Conservation (phyloP, 202 grass and related monocot genomes). For the Brachypodium distachyon region DNA sequence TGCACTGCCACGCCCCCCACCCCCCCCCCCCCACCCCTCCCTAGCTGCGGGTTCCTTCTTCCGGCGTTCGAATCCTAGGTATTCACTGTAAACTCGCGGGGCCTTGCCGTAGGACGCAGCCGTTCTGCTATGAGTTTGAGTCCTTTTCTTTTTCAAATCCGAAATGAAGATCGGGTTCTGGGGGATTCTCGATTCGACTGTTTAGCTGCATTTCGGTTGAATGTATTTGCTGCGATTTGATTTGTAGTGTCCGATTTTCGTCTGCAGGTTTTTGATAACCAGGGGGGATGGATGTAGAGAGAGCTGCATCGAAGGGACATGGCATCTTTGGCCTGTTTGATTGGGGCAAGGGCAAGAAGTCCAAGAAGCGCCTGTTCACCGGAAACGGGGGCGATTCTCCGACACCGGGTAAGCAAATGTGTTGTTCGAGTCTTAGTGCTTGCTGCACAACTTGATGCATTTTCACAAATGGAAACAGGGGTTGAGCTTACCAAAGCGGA, state of each 20-base stretch:
- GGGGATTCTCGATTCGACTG: not conserved
- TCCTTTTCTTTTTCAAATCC: not conserved
- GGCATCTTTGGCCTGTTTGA: constrained; percentile 80
- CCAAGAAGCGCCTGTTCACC: constrained; percentile 56
- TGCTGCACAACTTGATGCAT: not conserved
- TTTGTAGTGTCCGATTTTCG: constrained; percentile 27
- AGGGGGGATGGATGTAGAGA: constrained; percentile 70
- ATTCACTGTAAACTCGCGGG: constrained; percentile 11
- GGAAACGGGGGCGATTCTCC: constrained; percentile 22
- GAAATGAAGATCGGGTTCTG: constrained; percentile 10
- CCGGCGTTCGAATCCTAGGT: not conserved
- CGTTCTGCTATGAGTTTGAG: not conserved
- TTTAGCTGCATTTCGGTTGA: constrained; percentile 7
- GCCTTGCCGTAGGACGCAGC: not conserved
- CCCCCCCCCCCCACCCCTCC: not conserved
- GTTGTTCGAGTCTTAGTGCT: not conserved
- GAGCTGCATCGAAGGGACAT: constrained; percentile 54
- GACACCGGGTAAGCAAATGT: constrained; percentile 29
- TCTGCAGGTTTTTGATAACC: not conserved
- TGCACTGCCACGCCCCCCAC: not conserved
- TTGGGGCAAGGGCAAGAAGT: constrained; percentile 69
- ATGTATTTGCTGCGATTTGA: constrained; percentile 12
- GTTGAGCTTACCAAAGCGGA: not conserved
- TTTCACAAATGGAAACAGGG: not conserved
- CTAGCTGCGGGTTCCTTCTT: constrained; percentile 17